Base-by-base conservation (phyloP, 768 basidiomycete genomes). In the Trametes sanguinea region DNA sequence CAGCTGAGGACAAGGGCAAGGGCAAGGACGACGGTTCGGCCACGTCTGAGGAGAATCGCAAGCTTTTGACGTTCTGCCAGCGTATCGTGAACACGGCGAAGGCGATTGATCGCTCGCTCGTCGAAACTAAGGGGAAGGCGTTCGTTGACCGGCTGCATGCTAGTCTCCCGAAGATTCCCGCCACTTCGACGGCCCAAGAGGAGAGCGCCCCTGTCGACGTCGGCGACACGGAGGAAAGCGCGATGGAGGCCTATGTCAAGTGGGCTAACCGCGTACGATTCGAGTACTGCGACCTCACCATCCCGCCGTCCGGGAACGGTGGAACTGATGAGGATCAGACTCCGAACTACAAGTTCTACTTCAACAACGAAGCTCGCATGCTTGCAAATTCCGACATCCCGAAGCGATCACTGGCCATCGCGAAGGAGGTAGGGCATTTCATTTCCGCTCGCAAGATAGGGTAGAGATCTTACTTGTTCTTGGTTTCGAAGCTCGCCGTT, bases 361-460 rank as follows among this genome's bases (percentile, higher is more conserved):
- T 82, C 76, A 89, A 89, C 70, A 86, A 82, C 65, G 93, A 95
- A 72, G 91, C 90, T 22, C 82, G 92, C 32, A 89, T 92, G 86
- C 77, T 94, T 32, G 87, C 88, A 3, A 86, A 85, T 67, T 88
- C 91, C 22, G 90, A 93, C 69, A 91, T 95, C 56, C 94, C 94
- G 5, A 95, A 93, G 75, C 82, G 95, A 46, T 94, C 92, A 1
- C 79, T 97, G 60, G 95, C 95, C 9, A 97, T 98, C 63, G 95
- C 95, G 3, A 98, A 97, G 76, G 94, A 96, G 84, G 90, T 89
- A 22, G 37, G 71, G 47, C 22, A 47, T 51, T 39, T 45, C 8
- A 22, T 16, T 22, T 22, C 22, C 22, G 22, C 22, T 22, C 22
- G 22, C 22, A 22, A 22, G 22, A 22, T 22, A 22, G 22, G 22